Percentiles rank a stretch among this genome's conserved stretches.
Evolutionary conservation across 2,329 filamentous ascomycete species (phyloP).

Genomic region (Beauveria scarabaeidicola): DNA sequence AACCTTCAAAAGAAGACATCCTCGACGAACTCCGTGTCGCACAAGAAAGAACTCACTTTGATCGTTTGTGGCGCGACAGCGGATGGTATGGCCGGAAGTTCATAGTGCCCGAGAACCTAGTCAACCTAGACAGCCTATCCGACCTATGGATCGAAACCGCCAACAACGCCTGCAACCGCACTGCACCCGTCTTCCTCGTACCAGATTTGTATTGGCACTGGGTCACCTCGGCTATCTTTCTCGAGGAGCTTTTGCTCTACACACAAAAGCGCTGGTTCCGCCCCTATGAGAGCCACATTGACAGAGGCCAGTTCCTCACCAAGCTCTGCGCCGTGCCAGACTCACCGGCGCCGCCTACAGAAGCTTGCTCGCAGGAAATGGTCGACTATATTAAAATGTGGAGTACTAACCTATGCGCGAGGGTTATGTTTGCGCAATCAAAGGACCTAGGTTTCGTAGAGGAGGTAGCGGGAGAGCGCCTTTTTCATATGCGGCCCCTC

Average conservation of each 20-base stretch:
- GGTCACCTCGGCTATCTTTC: neutral
- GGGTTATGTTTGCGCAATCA: neutral
- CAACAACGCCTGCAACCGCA: slow-evolving; percentile 1
- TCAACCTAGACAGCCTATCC: neutral
- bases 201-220: neutral
- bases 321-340: neutral
- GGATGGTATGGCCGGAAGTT: neutral
- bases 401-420: neutral
- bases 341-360: neutral
- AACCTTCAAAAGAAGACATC: neutral
- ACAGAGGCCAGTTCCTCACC: neutral
- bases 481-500: neutral
- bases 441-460: neutral
- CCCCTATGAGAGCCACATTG: neutral
- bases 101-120: neutral
- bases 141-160: neutral
- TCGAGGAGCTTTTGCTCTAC: neutral
- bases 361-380: neutral
- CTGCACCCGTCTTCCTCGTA: neutral
- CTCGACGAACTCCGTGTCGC: neutral
- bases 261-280: neutral
- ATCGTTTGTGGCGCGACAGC: neutral
- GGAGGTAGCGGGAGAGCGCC: neutral
- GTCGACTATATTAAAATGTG: neutral
- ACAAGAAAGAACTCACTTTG: neutral